Base-by-base conservation (phyloP, 176 grass and related monocot species). In the Ensete ventricosum region DNA sequence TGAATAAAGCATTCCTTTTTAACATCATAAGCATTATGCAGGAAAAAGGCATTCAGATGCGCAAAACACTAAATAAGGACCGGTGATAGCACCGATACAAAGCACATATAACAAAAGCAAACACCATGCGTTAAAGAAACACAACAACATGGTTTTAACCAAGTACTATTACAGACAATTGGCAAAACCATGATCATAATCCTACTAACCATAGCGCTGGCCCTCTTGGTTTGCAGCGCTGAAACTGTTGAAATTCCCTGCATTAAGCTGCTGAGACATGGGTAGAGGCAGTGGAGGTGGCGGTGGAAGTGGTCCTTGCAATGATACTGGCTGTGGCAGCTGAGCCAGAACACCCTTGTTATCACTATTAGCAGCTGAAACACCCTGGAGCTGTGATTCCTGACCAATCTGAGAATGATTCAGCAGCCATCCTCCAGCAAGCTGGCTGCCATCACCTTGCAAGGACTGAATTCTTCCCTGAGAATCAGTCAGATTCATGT, bases 321-420 rank as follows among this genome's bases (percentile, higher is more conserved):
- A 27, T 0, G 53, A n/a, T n/a, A n/a, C 25, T 43, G 73, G 8
- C 17, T 48, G 73, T 13, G 8, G 54, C 25, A 59, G 24, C 7
- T 59, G 53, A 25, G 73, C 25, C 50, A 27, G 21, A 19, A 73
- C 25, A 54, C 71, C 71, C 27, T 75, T 75, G 10, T n/a, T 54
- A 59, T 75, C 73, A n/a, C 17, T 59, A 5, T 60, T 55, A 62
- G 12, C 24, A 59, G 73, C 53, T 43, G 73, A 75, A 19, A 19
- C 54, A 34, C 73, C 54, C 21, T 76, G 74, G 19, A 66, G 62
- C 43, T 77, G 49, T 53, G 49, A 52, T 9, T 64, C 60, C 75
- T 77, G 58, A 26, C 60, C 60, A 52, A 65, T 23, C 25, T 77
- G 75, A 77, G 75, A 8, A 64, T 77, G 75, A 64, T 65, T 77